Evolutionary conservation across 192 early-diverging fungal genomes (phyloP).

Genomic region (Paraglomus occultum): DNA sequence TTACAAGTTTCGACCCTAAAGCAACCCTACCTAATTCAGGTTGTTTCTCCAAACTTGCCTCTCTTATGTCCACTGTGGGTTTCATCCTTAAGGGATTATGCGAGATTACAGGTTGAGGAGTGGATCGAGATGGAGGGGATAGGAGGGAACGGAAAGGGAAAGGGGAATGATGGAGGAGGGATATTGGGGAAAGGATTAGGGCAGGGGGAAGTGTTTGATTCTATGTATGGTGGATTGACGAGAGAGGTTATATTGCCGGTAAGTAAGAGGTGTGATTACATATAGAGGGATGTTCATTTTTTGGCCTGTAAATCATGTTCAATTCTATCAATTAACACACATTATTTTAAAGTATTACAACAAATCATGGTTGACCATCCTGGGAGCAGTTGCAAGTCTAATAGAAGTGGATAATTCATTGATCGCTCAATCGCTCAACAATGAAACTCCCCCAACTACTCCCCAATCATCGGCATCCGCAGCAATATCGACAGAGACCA

Average conservation of each 20-base stretch:
- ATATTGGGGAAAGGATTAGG: background rate
- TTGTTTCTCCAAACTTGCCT: constrained; percentile 58
- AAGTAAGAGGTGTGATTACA: constrained; percentile 23
- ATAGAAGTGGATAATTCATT: constrained; percentile 43
- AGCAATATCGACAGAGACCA: too few relatives aligned
- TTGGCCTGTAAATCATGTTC: background rate
- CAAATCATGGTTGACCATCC: constrained; percentile 54
- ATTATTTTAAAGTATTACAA: constrained; percentile 48
- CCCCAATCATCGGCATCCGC: too few relatives aligned
- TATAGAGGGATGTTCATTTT: background rate
- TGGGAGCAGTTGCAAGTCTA: constrained; percentile 55
- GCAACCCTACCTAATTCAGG: constrained; percentile 57
- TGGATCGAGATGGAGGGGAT: constrained; percentile 41
- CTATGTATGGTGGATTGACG: constrained; percentile 63
- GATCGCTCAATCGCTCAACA: constrained; percentile 47
- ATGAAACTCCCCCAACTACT: constrained; percentile 2
- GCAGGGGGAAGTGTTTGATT: constrained; percentile 45
- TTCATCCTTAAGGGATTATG: constrained; percentile 58
- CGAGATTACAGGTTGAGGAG: constrained; percentile 61
- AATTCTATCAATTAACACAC: too few relatives aligned
- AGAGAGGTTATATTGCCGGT: constrained; percentile 68
- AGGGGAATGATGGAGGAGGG: background rate
- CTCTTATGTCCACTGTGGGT: constrained; percentile 63
- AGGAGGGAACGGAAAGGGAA: constrained; percentile 12
- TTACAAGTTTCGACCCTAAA: constrained; percentile 64